Percentiles rank a stretch among this genome's conserved stretches.
These are phyloP conservation scores for Capronia epimyces DNA, from an alignment of 2,329 filamentous ascomycete genomes.

Conservation along the genomic window DNA sequence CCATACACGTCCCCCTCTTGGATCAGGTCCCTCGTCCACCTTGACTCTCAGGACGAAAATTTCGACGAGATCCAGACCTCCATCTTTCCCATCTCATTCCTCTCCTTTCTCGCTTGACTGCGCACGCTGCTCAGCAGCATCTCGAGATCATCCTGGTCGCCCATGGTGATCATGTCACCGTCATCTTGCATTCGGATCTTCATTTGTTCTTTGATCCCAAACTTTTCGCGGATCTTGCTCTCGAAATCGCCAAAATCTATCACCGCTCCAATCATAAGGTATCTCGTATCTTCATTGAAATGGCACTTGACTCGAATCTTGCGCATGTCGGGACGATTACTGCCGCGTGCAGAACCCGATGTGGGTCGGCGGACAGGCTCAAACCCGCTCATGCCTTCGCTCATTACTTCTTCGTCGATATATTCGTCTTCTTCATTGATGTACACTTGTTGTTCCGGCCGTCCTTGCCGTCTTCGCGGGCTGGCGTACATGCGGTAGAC, in stretches of 20 bases:
- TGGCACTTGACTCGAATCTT: slow-evolving; percentile 91
- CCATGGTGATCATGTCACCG: slow-evolving; percentile 94
- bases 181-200: slow-evolving; percentile 84
- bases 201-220: slow-evolving; percentile 58
- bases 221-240: slow-evolving; percentile 78
- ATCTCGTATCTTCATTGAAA: slow-evolving; percentile 75
- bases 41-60: background rate
- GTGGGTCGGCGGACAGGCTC: slow-evolving; percentile 19
- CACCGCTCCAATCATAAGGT: slow-evolving; percentile 66
- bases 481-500: slow-evolving; percentile 34
- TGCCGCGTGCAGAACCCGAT: slow-evolving; percentile 15
- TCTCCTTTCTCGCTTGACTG: slow-evolving; percentile 64
- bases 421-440: slow-evolving; percentile 62
- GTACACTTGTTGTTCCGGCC: slow-evolving; percentile 51
- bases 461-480: slow-evolving; percentile 20
- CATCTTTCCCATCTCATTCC: slow-evolving; percentile 82
- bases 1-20: background rate
- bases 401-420: slow-evolving; percentile 67
- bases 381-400: slow-evolving; percentile 23
- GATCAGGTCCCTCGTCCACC: background rate
- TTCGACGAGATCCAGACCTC: slow-evolving; percentile 62
- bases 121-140: slow-evolving; percentile 71
- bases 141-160: slow-evolving; percentile 91
- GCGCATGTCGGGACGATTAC: slow-evolving; percentile 56
- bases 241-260: slow-evolving; percentile 73